Evolutionary conservation across 2,329 filamentous ascomycete genomes (phyloP).

Genomic region (Lachnellula cervina): DNA sequence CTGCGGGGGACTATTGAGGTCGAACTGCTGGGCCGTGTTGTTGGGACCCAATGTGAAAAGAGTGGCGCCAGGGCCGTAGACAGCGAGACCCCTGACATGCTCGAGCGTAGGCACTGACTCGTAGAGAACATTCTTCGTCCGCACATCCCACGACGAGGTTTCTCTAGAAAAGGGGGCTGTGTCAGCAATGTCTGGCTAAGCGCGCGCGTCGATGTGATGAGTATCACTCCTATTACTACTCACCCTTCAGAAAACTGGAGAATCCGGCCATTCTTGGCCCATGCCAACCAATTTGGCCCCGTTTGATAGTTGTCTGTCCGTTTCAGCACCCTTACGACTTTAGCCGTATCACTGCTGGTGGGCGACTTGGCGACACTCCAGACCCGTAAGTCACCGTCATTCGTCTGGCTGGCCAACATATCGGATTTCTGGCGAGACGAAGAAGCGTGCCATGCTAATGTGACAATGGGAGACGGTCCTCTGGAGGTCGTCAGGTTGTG

Average conservation of each 20-base stretch:
- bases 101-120: conserved; percentile 83
- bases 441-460: conserved; percentile 90
- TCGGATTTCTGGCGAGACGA: conserved; percentile 95
- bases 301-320: conserved; percentile 66
- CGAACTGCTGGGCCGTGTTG: conserved; percentile 90
- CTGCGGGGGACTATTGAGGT: conserved; percentile 74
- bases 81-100: conserved; percentile 73
- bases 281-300: conserved; percentile 92
- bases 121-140: conserved; percentile 93
- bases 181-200: conserved; percentile 39
- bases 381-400: conserved; percentile 86
- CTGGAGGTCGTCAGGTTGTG: conserved; percentile 85
- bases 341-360: conserved; percentile 68
- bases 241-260: conserved; percentile 89
- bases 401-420: conserved; percentile 91
- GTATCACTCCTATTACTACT: conserved; percentile 36
- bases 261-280: conserved; percentile 97
- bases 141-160: conserved; percentile 93
- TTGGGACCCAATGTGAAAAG: conserved; percentile 87
- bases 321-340: conserved; percentile 83
- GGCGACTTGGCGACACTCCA: conserved; percentile 91
- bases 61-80: conserved; percentile 84
- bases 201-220: conserved; percentile 41
- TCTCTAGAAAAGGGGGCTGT: conserved; percentile 50
- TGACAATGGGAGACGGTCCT: conserved; percentile 80